These are phyloP conservation scores for Vachellia pachyceras DNA, from an alignment of 306 rosid genomes.

Conservation along the genomic window DNA sequence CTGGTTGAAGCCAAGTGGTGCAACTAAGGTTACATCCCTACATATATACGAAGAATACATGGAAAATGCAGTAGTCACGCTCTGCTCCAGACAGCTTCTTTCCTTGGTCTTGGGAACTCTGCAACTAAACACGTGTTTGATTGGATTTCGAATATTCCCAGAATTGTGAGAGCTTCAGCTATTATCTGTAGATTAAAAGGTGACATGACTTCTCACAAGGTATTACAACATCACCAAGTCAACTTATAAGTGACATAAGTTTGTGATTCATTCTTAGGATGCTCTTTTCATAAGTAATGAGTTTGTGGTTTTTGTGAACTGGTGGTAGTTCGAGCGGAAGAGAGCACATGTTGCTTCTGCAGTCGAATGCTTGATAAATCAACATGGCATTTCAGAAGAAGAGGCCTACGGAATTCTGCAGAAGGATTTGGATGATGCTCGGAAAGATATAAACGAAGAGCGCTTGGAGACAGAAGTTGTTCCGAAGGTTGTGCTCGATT, in stretches of 20 bases:
- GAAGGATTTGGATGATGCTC: constrained; percentile 17
- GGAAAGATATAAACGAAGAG: constrained; percentile 49
- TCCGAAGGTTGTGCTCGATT: constrained; percentile 43
- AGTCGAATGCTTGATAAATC: neutral
- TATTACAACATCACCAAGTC: neutral
- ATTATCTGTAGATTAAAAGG: neutral
- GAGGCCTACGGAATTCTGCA: neutral
- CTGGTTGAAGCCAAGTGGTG: neutral
- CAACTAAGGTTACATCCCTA: constrained; percentile 2
- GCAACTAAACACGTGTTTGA: neutral
- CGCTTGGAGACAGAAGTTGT: constrained; percentile 15
- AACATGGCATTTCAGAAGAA: neutral
- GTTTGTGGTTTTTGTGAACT: neutral
- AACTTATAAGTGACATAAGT: neutral
- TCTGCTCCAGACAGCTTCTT: neutral
- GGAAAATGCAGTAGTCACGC: neutral
- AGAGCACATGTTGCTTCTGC: neutral
- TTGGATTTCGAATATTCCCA: neutral
- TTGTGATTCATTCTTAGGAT: neutral
- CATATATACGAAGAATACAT: neutral
- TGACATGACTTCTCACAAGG: neutral
- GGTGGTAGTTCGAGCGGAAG: neutral
- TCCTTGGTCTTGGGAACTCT: neutral
- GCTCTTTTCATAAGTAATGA: neutral
- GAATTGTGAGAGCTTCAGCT: neutral